Evolutionary conservation across 1,284 basidiomycete species (phyloP).

Genomic region (Cryptococcus sp.): DNA sequence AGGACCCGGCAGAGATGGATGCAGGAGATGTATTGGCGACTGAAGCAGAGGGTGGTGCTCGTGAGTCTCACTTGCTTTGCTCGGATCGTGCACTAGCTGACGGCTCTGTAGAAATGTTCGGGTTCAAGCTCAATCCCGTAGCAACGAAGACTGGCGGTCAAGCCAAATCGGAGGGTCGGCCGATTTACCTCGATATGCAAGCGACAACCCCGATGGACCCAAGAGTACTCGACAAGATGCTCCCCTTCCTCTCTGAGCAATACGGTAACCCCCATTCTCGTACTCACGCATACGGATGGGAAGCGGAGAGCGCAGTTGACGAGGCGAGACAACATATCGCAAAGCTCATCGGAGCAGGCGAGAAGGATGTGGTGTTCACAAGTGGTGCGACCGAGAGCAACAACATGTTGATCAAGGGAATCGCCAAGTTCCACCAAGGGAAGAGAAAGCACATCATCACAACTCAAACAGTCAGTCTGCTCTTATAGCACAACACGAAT

Average conservation of each 20-base stretch:
- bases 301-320: constrained; percentile 93
- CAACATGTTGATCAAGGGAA: constrained; percentile 97
- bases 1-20: constrained; percentile 40
- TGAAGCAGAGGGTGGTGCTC: constrained; percentile 26
- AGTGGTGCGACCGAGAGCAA: constrained; percentile 98
- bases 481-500: background rate
- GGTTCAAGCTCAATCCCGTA: constrained; percentile 74
- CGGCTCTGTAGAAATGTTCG: constrained; percentile 69
- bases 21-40: constrained; percentile 31
- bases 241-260: constrained; percentile 93
- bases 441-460: constrained; percentile 90
- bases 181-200: constrained; percentile 97
- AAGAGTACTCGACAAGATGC: constrained; percentile 94
- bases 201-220: constrained; percentile 98
- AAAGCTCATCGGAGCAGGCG: constrained; percentile 86
- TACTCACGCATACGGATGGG: constrained; percentile 99
- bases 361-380: constrained; percentile 97
- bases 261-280: constrained; percentile 98
- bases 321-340: constrained; percentile 90
- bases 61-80: constrained; percentile 16
- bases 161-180: constrained; percentile 67
- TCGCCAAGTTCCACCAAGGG: constrained; percentile 89
- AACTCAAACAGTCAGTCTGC: constrained; percentile 72
- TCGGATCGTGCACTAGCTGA: constrained; percentile 1
- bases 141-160: constrained; percentile 64